These are phyloP conservation scores for Penicillium silybi DNA, from an alignment of 495 filamentous ascomycete genomes.

Conservation along the genomic window DNA sequence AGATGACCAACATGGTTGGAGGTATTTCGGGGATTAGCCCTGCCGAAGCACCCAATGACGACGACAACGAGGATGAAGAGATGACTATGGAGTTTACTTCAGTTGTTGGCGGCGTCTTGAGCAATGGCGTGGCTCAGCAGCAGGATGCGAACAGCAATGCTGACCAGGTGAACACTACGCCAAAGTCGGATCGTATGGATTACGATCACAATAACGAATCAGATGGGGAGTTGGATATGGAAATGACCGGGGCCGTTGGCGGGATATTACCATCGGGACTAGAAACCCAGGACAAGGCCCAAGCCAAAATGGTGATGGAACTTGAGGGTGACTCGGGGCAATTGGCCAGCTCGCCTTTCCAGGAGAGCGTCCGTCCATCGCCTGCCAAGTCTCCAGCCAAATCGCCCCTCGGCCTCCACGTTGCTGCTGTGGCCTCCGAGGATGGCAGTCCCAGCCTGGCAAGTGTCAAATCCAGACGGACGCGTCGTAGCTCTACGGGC, in stretches of 20 bases:
- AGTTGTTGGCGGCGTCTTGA: slow-evolving; percentile 63
- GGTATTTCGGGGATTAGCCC: slow-evolving; percentile 46
- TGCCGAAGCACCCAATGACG: slow-evolving; percentile 32
- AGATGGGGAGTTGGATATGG: slow-evolving; percentile 55
- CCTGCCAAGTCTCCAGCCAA: slow-evolving; percentile 27
- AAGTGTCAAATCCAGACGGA: slow-evolving; percentile 48
- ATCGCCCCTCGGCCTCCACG: slow-evolving; percentile 27
- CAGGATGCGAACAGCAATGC: slow-evolving; percentile 16
- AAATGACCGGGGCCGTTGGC: slow-evolving; percentile 70
- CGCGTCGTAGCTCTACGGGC: slow-evolving; percentile 48
- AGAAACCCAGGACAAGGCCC: slow-evolving; percentile 36
- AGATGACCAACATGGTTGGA: slow-evolving; percentile 72
- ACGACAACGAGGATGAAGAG: slow-evolving; percentile 59
- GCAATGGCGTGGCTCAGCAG: slow-evolving; percentile 23
- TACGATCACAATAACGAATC: slow-evolving; percentile 39
- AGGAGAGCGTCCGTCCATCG: slow-evolving; percentile 33
- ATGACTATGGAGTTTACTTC: slow-evolving; percentile 83
- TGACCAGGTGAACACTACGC: slow-evolving; percentile 21
- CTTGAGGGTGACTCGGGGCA: slow-evolving; percentile 52
- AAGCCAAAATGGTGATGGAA: slow-evolving; percentile 59
- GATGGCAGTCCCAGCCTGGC: slow-evolving; percentile 57
- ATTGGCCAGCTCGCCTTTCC: slow-evolving; percentile 51
- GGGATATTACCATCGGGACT: slow-evolving; percentile 53
- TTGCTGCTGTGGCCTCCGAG: slow-evolving; percentile 50
- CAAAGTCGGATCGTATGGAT: slow-evolving; percentile 24